These are phyloP conservation scores for Penicillium sp. DNA, from an alignment of 2,329 filamentous ascomycete genomes.

Conservation along the genomic window DNA sequence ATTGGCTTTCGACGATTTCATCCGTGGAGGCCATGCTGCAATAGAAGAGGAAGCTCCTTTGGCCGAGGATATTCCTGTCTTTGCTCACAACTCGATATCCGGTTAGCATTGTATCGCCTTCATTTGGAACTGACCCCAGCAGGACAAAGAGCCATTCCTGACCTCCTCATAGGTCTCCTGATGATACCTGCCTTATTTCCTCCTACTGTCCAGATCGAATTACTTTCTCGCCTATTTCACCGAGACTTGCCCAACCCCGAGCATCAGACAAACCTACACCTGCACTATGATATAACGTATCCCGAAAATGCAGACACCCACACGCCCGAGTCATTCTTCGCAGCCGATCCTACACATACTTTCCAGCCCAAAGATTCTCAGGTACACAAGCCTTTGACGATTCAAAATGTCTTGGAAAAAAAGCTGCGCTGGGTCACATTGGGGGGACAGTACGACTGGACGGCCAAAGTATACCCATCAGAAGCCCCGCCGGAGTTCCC, in stretches of 20 bases:
- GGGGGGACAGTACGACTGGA: conserved; percentile 97
- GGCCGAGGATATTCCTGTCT: conserved; percentile 35
- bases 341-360: conserved; percentile 45
- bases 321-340: conserved; percentile 51
- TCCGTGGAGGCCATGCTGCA: conserved; percentile 14
- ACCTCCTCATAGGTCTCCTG: conserved; percentile 64
- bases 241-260: conserved; percentile 68
- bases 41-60: conserved; percentile 15
- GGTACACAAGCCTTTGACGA: conserved; percentile 71
- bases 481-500: conserved; percentile 71
- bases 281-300: conserved; percentile 73
- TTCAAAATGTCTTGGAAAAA: conserved; percentile 69
- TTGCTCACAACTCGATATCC: conserved; percentile 36
- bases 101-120: conserved; percentile 31
- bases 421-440: conserved; percentile 92
- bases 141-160: conserved; percentile 16
- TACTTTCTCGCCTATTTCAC: conserved; percentile 75
- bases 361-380: conserved; percentile 64
- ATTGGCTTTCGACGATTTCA: conserved; percentile 35
- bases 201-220: conserved; percentile 61
- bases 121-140: conserved; percentile 8
- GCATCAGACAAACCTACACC: conserved; percentile 87
- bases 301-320: conserved; percentile 30
- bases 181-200: conserved; percentile 75
- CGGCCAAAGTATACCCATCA: conserved; percentile 73